Evolutionary conservation across 192 early-diverging fungal genomes (phyloP), one percentile per base, ranked within the genome.

Genomic region (Entrophospora sp.): DNA sequence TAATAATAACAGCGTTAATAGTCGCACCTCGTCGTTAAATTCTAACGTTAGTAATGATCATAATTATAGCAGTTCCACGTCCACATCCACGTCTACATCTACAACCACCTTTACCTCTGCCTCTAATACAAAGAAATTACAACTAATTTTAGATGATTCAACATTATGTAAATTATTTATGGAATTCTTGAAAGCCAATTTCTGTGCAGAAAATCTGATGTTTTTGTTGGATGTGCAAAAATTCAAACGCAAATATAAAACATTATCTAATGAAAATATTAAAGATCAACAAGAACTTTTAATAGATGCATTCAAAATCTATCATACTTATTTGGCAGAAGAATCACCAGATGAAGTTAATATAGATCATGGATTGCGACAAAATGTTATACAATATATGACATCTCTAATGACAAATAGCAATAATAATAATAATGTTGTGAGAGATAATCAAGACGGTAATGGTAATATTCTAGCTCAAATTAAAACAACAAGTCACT

Each of bases 151-250:
- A 2, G 74, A 76, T 4, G 80, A 81, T 55, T 48, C 74, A 1
- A 70, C 69, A 1, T 68, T 89, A 5, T 70, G 81, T 30, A 74
- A 76, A 13, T 61, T 81, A 4, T 89, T 88, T 70, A 83, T 83
- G 59, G 79, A 75, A 20, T 89, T 87, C 61, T 70, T 86, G 30
- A 76, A 80, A 12, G 73, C 78, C 20, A 87, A 87, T 53, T 83
- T 85, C 51, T 89, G 86, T 60, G 81, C 86, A 61, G 89, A 91
- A 36, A 91, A 91, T 58, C 71, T 87, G 18, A 74, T 84, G n/a
- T 91, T 89, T 44, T 83, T 80, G 73, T 69, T 82, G 2, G 86
- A 91, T 16, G 79, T 77, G 0, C 63, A 84, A 14, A 64, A 73
- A 16, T 85, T 83, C 69, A 77, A 81, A 31, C 14, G 49, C 25